phyloP scores from a whole-genome alignment of 2,329 filamentous ascomycete genomes.

The Ceratocystis alfenasii region DNA sequence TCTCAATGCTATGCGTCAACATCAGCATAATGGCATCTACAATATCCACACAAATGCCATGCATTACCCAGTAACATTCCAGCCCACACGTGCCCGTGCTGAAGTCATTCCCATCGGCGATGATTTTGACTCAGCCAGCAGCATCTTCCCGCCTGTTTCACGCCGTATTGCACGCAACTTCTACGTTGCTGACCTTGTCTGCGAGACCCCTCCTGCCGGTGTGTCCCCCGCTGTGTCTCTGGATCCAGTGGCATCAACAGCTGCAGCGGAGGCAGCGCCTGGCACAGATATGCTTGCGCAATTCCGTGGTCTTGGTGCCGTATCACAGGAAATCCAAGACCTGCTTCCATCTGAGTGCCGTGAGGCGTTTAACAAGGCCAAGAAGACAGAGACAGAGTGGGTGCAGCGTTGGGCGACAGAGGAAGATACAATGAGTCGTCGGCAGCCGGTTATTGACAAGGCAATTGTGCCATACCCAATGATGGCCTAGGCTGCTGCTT shows the following conservation, averaged over 20 bases:
- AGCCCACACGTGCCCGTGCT: slow-evolving; percentile 76
- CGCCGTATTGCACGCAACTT: slow-evolving; percentile 44
- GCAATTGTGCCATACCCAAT: slow-evolving; percentile 49
- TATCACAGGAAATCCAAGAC: slow-evolving; percentile 53
- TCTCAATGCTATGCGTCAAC: slow-evolving; percentile 55
- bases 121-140: slow-evolving; percentile 26
- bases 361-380: slow-evolving; percentile 56
- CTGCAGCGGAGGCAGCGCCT: not conserved
- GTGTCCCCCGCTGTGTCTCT: slow-evolving; percentile 36
- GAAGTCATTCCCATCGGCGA: slow-evolving; percentile 39
- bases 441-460: slow-evolving; percentile 49
- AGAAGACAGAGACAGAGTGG: slow-evolving; percentile 56
- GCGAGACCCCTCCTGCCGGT: slow-evolving; percentile 40
- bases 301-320: slow-evolving; percentile 50
- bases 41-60: slow-evolving; percentile 89
- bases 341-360: slow-evolving; percentile 60
- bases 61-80: slow-evolving; percentile 77
- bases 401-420: slow-evolving; percentile 55
- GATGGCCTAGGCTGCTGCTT: slow-evolving; percentile 24
- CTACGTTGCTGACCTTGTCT: slow-evolving; percentile 42
- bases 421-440: slow-evolving; percentile 30
- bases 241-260: slow-evolving; percentile 31
- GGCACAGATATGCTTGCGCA: slow-evolving; percentile 37
- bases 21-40: slow-evolving; percentile 67
- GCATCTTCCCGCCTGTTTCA: slow-evolving; percentile 38